phyloP scores from a whole-genome alignment of 345 rosid genomes.

The Aquilaria malaccensis region DNA sequence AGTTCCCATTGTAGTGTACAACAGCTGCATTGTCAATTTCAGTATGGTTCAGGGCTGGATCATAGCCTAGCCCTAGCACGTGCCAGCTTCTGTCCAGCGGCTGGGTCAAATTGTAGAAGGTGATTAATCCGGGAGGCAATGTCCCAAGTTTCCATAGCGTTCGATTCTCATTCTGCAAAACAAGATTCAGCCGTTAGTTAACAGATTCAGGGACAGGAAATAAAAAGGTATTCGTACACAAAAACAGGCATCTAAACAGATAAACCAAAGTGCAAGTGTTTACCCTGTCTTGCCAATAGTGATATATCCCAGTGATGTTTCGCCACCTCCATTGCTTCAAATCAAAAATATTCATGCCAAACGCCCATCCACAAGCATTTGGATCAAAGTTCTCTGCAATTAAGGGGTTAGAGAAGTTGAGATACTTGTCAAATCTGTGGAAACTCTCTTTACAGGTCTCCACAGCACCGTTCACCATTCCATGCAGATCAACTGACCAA shows the following conservation, averaged over 20 bases:
- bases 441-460: slow-evolving; percentile 90
- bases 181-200: slow-evolving; percentile 10
- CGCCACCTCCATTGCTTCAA: slow-evolving; percentile 82
- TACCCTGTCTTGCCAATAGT: slow-evolving; percentile 96
- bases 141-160: slow-evolving; percentile 98
- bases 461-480: slow-evolving; percentile 86
- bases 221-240: no score
- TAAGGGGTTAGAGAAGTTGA: slow-evolving; percentile 87
- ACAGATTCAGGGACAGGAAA: background rate
- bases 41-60: slow-evolving; percentile 92
- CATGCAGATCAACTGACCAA: slow-evolving; percentile 67
- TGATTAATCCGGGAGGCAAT: slow-evolving; percentile 91
- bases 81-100: slow-evolving; percentile 88
- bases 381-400: slow-evolving; percentile 66
- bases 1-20: slow-evolving; percentile 93
- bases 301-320: slow-evolving; percentile 90
- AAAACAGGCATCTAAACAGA: no score
- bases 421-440: slow-evolving; percentile 97
- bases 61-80: slow-evolving; percentile 92
- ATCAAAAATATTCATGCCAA: slow-evolving; percentile 98
- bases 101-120: slow-evolving; percentile 83
- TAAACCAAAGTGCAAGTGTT: slow-evolving; percentile 1
- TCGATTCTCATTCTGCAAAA: slow-evolving; percentile 87
- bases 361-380: slow-evolving; percentile 96
- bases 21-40: slow-evolving; percentile 86